Conservation (phyloP, 305 asterid species). For the Solanum hybrid region DNA sequence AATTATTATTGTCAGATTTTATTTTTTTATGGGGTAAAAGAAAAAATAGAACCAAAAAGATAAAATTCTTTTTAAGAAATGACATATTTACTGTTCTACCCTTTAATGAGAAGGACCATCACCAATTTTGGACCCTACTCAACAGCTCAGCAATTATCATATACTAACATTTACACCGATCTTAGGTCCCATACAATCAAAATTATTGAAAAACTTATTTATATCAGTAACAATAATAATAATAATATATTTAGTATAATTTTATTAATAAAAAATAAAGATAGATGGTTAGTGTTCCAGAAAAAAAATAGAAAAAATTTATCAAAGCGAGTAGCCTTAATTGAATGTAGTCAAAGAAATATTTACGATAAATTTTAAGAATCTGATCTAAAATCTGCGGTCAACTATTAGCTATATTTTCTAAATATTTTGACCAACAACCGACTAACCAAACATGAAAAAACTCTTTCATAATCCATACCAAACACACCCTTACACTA, state of each 20-base stretch:
- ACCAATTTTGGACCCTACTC: not conserved
- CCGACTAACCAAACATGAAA: not conserved
- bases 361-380: not conserved
- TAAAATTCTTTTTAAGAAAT: not conserved
- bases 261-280: accelerated
- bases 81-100: not conserved
- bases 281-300: no score
- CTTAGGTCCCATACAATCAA: conserved; percentile 9
- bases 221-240: not conserved
- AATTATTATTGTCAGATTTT: not conserved
- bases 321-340: not conserved
- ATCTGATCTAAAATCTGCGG: not conserved
- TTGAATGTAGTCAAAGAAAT: not conserved
- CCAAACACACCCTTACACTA: not conserved
- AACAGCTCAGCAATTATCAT: conserved; percentile 16
- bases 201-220: no score
- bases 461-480: not conserved
- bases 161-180: conserved; percentile 14
- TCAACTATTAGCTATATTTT: not conserved
- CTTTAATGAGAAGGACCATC: conserved; percentile 9
- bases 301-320: no score
- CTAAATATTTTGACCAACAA: not conserved
- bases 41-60: not conserved
- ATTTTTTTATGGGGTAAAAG: not conserved
- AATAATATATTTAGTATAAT: not conserved